phyloP scores from a whole-genome alignment of 2,329 filamentous ascomycete genomes.

The Lizonia empirigonia region DNA sequence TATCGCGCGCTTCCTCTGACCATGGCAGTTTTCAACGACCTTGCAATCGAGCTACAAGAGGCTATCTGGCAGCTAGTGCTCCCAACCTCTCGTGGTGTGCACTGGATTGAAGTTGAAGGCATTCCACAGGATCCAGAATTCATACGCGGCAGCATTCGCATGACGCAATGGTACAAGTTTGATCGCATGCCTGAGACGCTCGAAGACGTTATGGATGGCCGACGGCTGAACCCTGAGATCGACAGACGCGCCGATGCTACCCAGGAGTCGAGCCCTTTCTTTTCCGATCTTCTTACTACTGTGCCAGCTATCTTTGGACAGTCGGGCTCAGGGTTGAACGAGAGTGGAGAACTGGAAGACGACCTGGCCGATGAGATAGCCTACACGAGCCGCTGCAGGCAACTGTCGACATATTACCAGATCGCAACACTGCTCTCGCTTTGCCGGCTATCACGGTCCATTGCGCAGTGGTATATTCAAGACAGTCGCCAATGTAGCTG shows the following conservation, averaged over 20 bases:
- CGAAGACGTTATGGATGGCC: not conserved
- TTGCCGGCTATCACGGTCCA: not conserved
- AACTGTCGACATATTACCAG: conserved; percentile 4
- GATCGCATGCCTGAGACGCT: not conserved
- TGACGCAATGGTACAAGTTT: not conserved
- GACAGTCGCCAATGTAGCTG: not conserved
- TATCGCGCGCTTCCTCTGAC: not conserved
- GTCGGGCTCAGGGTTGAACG: not conserved
- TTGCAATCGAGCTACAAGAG: conserved; percentile 6
- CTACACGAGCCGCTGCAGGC: conserved; percentile 4
- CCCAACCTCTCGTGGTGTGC: not conserved
- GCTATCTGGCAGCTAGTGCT: conserved; percentile 2
- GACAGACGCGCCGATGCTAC: not conserved
- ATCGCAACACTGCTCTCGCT: conserved; percentile 2
- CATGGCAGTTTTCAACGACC: conserved; percentile 8
- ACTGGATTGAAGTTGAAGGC: not conserved
- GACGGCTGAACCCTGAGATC: not conserved
- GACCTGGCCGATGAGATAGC: conserved; percentile 5
- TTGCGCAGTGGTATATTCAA: not conserved
- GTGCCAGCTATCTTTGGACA: conserved; percentile 4
- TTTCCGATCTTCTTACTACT: conserved; percentile 3
- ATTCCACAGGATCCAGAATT: not conserved
- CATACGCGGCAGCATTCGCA: not conserved
- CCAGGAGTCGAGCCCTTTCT: not conserved
- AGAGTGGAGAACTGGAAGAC: not conserved